phyloP scores from a whole-genome alignment of 108 stramenopile species.

The Fragilariopsis cylindrus region DNA sequence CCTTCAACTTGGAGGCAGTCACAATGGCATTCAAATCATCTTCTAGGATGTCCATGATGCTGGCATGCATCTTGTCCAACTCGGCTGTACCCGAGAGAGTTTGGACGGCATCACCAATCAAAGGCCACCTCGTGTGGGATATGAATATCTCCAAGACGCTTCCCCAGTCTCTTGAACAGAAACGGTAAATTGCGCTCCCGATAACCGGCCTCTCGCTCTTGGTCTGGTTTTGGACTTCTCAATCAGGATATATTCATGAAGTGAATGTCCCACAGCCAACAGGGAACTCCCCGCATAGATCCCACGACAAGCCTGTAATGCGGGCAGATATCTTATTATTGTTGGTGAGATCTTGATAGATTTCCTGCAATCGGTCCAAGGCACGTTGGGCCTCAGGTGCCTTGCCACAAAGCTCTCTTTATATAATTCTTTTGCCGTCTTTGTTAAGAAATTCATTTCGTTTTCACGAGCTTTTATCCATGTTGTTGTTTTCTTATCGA shows the following conservation, averaged over 20 bases:
- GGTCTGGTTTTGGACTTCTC: neutral
- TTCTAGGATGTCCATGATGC: neutral
- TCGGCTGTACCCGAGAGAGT: neutral
- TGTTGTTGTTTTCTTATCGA: no score
- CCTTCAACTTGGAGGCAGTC: neutral
- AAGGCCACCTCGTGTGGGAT: neutral
- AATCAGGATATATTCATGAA: neutral
- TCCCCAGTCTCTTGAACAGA: neutral
- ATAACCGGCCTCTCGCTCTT: neutral
- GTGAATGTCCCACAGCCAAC: neutral
- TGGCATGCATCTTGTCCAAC: neutral
- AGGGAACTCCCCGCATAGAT: neutral
- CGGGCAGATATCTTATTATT: neutral
- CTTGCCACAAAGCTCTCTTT: neutral
- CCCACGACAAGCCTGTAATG: neutral
- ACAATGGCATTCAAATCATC: neutral
- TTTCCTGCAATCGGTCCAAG: neutral
- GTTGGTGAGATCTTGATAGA: neutral
- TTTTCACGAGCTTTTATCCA: no score
- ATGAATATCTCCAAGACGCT: neutral
- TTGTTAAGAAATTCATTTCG: no score
- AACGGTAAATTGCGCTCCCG: neutral
- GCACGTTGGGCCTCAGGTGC: neutral
- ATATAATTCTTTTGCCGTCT: no score
- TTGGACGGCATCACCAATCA: neutral